Evolutionary conservation across 768 basidiomycete species (phyloP).

Genomic region (Termitomyces sp.): DNA sequence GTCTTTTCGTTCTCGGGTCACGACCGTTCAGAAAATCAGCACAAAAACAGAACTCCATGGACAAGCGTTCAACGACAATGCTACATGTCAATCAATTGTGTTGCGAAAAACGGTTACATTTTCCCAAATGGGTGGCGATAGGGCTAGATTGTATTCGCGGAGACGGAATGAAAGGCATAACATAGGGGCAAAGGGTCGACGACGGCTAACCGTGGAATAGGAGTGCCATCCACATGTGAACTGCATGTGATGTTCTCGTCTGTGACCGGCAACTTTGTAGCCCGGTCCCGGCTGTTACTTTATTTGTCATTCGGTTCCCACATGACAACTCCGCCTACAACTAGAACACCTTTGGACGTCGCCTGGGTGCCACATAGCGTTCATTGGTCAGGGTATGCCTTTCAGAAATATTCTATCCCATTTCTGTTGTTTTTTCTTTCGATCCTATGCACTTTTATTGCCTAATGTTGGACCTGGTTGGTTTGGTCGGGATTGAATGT

Average conservation of each 20-base stretch:
- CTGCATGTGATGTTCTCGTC: background rate
- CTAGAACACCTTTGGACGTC: background rate
- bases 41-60: background rate
- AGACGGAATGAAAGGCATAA: background rate
- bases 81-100: background rate
- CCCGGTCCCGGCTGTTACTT: background rate
- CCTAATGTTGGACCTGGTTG: background rate
- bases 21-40: background rate
- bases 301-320: background rate
- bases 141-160: background rate
- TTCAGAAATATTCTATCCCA: background rate
- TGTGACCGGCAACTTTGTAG: background rate
- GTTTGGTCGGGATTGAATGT: too few species aligned
- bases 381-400: background rate
- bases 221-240: background rate
- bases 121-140: background rate
- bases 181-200: background rate
- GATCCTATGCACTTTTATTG: background rate
- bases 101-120: background rate
- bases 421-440: background rate
- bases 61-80: background rate
- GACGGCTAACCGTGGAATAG: background rate
- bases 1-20: background rate
- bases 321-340: background rate
- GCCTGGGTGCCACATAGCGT: background rate